Evolutionary conservation across 2,329 filamentous ascomycete genomes (phyloP), one percentile per base, ranked within the genome.

Genomic region (Cadophora sp.): DNA sequence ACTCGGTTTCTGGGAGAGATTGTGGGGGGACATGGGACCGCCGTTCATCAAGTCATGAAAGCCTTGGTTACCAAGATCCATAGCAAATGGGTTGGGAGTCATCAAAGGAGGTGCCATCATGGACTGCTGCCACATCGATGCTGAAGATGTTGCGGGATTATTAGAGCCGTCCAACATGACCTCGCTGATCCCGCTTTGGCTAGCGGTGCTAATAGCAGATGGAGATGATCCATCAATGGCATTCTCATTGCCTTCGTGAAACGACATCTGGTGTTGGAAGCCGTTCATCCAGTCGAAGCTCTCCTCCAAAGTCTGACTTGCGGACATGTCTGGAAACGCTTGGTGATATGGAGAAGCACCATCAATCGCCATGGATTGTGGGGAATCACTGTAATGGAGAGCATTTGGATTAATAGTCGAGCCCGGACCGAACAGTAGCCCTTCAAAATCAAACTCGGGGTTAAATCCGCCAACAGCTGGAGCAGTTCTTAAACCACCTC

Each of bases 141-240:
- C 82, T 4, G 82, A 81, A 2, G 82, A 80, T 22, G 84, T 80
- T 45, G 85, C 82, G 48, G 85, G 83, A 71, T 90, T 88, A 78
- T 89, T 91, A 45, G 87, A 88, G 67, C 92, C 93, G 79, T 97
- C 94, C 66, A 96, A 84, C 90, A 97, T 94, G 67, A 94, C 89
- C 77, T 98, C 96, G 79, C 93, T 96, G 78, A 94, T 92, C 60
- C 91, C 92, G 78, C 92, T 95, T 76, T 96, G 94, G 80, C 94
- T 98, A 67, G 92, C 93, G 51, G 93, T 97, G 81, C 95, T 98
- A 78, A 98, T 95, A 56, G 94, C 94, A 9, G 96, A 98, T 18
- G 96, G 96, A 16, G 96, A 98, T 13, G 96, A 98, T 67, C 92
- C 94, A 74, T 97, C 95, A 63, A 97, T 87, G 33, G 92, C 93